Evolutionary conservation across 2,329 filamentous ascomycete species (phyloP), one percentile per base, ranked within the genome.

Genomic region (Onygenales sp.): DNA sequence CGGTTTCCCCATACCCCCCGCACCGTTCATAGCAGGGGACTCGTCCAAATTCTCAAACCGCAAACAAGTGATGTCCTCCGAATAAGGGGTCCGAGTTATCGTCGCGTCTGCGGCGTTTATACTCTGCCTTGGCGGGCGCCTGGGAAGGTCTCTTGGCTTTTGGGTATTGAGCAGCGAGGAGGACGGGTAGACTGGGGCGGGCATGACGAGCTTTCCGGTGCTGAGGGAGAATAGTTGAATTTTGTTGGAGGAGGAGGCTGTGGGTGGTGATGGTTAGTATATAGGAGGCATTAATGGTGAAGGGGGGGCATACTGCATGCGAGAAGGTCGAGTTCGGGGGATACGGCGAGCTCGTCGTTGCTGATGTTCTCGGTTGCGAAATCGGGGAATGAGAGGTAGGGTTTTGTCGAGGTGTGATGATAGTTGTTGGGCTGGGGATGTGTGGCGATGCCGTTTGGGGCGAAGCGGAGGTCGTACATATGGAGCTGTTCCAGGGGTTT

Each of bases 401-500:
- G 67, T 32, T 54, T 64, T 6, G 64, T 67, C 6, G 64, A 65
- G 10, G 59, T 62, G 45, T 68, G 64, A 6, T 52, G 51, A 37
- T 50, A 55, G n/a, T 53, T 54, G 21, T 62, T 63, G 17, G 66
- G 65, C 33, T 62, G 63, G 6, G 64, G 64, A 14, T 62, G 62
- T 21, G 52, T 56, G 45, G 67, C 58, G 5, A 65, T 55, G 34
- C 58, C 57, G 37, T 62, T 64, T 2, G 63, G 58, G 2, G 66
- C 58, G 52, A 62, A 71, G 21, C 70, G 69, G 32, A 73, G 61
- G 52, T 73, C 70, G 53, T 72, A 73, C 65, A 72, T 71, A 56
- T 65, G 62, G 17, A 73, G 61, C 70, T 73, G 56, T 39, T n/a
- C 32, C 11, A 10, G 42, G 36, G 14, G 14, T 8, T 27, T 17